Base-by-base conservation (phyloP, 2,329 filamentous ascomycete genomes). In the Colletotrichum shisoi region DNA sequence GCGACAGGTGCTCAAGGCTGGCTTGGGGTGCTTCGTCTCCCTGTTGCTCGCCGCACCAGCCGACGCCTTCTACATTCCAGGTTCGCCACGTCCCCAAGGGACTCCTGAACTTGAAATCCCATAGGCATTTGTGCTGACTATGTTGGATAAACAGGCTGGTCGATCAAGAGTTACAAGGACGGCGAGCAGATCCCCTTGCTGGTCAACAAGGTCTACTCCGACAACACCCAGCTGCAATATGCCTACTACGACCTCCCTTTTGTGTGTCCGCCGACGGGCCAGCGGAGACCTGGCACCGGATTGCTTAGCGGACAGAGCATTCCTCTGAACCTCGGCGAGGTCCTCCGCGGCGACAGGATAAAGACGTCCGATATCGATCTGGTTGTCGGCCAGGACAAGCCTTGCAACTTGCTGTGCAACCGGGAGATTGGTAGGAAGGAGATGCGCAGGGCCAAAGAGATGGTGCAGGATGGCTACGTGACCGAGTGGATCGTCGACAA, bases 401-500 rank as follows among this genome's bases (percentile, higher is more conserved):
- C 90, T 73, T 93, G 90, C 72, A 87, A 85, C 69, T 85, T 89
- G 72, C 84, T 96, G 12, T 95, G 93, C 79, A 90, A 85, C 44
- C 84, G 84, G 57, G 84, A 89, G 62, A 82, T 95, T 17, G 85
- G 86, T 69, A 84, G 86, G 45, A 82, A 83, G 52, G 90, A 89
- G 53, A 77, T 96, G 65, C 84, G 85, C 72, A 86, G 87, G 75
- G 90, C 91, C 4, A 86, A 85, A 71, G 83, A 93, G 69, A 80
- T 96, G 73, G 89, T 96, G 45, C 85, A 85, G 68, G 86, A 93
- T 60, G 91, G 91, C 42, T 96, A 95, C 76, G 88, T 95, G n/a
- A 89, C 89, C 2, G 93, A 96, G 78, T 96, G 93, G 93, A 96
- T 96, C 71, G 91, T 95, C 70, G 93, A 97, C 77, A 96, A 96